Conservation (phyloP, 352 stramenopile species). For the Pythium monospermum region DNA sequence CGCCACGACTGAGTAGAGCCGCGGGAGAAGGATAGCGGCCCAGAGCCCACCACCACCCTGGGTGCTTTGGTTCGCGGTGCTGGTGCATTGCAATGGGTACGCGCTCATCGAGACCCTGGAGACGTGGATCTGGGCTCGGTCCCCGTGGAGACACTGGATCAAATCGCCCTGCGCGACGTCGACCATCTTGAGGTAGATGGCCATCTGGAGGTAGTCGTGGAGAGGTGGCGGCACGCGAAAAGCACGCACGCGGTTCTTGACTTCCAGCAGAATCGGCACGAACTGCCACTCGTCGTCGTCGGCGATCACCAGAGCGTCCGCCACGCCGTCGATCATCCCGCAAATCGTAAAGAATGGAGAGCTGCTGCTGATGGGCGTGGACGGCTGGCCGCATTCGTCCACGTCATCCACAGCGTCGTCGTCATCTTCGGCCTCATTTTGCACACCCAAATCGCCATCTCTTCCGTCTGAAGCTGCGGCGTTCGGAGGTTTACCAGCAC, state of each 20-base stretch:
- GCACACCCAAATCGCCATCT: not conserved
- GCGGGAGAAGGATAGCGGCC: constrained; percentile 54
- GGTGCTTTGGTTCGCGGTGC: not conserved
- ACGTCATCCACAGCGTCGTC: not conserved
- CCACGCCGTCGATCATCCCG: constrained; percentile 75
- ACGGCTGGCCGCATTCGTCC: not conserved
- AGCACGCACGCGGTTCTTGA: constrained; percentile 69
- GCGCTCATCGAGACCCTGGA: constrained; percentile 43
- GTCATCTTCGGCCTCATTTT: constrained; percentile 1
- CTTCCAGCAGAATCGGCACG: constrained; percentile 58
- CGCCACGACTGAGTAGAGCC: constrained; percentile 48
- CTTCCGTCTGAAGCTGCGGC: not conserved
- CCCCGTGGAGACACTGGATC: constrained; percentile 58
- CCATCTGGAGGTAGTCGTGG: constrained; percentile 74
- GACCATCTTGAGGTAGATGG: constrained; percentile 83
- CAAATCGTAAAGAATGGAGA: constrained; percentile 59
- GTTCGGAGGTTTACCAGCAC: not conserved
- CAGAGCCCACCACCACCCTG: constrained; percentile 33
- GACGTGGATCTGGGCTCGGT: constrained; percentile 43
- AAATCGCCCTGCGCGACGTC: constrained; percentile 51
- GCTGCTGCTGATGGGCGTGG: not conserved
- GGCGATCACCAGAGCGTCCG: constrained; percentile 48
- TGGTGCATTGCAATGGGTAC: constrained; percentile 26
- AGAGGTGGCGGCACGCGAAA: constrained; percentile 57
- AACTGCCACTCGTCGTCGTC: constrained; percentile 58